These are phyloP conservation scores for Nowakowskiella sp. DNA, from an alignment of 192 early-diverging fungal species.

Conservation along the genomic window DNA sequence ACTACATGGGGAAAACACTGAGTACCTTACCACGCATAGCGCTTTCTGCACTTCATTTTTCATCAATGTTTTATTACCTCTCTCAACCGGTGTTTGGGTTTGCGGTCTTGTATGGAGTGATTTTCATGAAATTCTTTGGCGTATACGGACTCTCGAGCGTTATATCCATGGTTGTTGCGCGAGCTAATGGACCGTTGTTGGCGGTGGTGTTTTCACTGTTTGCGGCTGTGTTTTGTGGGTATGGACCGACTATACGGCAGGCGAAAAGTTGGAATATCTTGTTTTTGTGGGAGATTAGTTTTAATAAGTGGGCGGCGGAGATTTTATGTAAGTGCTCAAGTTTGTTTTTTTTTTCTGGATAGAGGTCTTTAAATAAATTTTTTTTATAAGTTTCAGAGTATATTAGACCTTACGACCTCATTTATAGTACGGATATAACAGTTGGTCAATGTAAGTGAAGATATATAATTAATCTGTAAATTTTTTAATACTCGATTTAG, in stretches of 20 bases:
- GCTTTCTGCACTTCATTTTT: slow-evolving; percentile 35
- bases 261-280: slow-evolving; percentile 23
- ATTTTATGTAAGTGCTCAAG: slow-evolving; percentile 25
- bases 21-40: no score
- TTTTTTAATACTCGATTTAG: no score
- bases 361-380: not conserved
- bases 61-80: slow-evolving; percentile 25
- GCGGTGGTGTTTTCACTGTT: slow-evolving; percentile 31
- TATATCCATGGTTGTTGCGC: slow-evolving; percentile 28
- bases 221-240: slow-evolving; percentile 43
- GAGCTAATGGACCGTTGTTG: slow-evolving; percentile 32
- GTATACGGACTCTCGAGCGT: slow-evolving; percentile 39
- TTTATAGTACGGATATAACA: slow-evolving; percentile 18
- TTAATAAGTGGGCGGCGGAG: slow-evolving; percentile 41
- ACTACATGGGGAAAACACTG: no score
- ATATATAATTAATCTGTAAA: no score
- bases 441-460: no score
- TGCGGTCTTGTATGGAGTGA: slow-evolving; percentile 21
- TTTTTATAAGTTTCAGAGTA: slow-evolving; percentile 6
- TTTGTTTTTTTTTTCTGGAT: not conserved
- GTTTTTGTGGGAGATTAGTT: slow-evolving; percentile 27
- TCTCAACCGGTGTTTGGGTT: slow-evolving; percentile 25
- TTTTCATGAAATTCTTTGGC: slow-evolving; percentile 35
- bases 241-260: slow-evolving; percentile 27
- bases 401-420: slow-evolving; percentile 9